Evolutionary conservation across 2,329 filamentous ascomycete species (phyloP), one percentile per base, ranked within the genome.

Genomic region (Calonectria henricotiae): DNA sequence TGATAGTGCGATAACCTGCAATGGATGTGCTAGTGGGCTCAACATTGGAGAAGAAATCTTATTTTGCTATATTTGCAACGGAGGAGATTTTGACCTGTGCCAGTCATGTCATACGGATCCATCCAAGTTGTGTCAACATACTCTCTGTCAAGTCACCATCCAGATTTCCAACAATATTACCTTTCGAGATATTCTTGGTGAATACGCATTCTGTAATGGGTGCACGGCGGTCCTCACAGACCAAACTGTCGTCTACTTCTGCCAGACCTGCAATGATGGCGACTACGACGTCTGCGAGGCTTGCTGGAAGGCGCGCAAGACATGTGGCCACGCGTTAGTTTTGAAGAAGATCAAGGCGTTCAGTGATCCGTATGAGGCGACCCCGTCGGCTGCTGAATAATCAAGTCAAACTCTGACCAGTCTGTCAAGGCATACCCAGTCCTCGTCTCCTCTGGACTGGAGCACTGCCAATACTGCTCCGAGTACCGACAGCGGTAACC

Each of bases 61-160:
- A 32, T 69, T 43, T 23, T 71, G 69, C 49, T 41, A n/a, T 17
- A 23, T 69, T 12, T 71, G 69, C 35, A 32, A 12, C 11, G 44
- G 44, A 17, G 67, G 70, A 3, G 67, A 71, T 49, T 69, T 67
- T 25, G 70, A 69, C 39, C 37, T 71, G 27, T 71, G 67, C 25
- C 7, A 37, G 12, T 6, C 37, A 6, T 71, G 70, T 25, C 64
- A 69, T n/a, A n/a, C 32, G 3, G 13, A 51, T 13, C 17, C 41
- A 7, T 37, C 32, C 20, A 65, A 62, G 27, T 47, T 32, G 5
- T 69, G 61, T 20, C 25, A 49, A 9, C 66, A 69, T n/a, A 11
- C 12, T 1, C 27, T 65, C 12, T 62, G 41, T 25, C 58, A 32
- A 15, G 47, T 58, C 2, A 32, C 23, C 13, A 55, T 70, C 11